Percentiles rank a stretch among this genome's conserved stretches.
Conservation (phyloP, 2,329 filamentous ascomycete species). For the Amylocarpus encephaloides region DNA sequence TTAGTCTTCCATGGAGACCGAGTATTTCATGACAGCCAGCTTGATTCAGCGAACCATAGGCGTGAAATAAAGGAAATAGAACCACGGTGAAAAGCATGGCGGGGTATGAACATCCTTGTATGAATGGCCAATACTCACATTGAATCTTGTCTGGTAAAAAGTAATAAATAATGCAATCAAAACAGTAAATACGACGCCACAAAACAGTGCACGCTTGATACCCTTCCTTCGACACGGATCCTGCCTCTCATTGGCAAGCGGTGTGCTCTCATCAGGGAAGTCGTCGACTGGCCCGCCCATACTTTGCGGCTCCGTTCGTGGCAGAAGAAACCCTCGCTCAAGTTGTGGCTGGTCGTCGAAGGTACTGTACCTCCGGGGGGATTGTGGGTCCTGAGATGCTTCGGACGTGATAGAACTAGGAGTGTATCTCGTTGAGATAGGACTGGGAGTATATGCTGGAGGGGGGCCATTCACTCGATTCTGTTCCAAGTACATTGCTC, state of each 20-base stretch:
- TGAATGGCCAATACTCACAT: constrained; percentile 11
- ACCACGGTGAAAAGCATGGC: too few relatives aligned
- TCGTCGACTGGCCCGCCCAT: constrained; percentile 24
- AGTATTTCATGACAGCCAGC: not conserved
- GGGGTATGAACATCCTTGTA: not conserved
- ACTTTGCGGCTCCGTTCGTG: constrained; percentile 21
- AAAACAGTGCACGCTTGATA: constrained; percentile 14
- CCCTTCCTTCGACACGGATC: constrained; percentile 5
- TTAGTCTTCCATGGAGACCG: not conserved
- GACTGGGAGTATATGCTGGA: constrained; percentile 24
- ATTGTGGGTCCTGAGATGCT: constrained; percentile 2
- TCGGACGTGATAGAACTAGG: constrained; percentile 1
- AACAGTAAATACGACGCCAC: constrained; percentile 17
- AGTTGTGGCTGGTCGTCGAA: constrained; percentile 21
- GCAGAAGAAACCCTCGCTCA: constrained; percentile 12
- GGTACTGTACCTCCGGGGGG: constrained; percentile 21
- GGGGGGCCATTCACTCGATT: constrained; percentile 20
- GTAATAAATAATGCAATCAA: constrained; percentile 8
- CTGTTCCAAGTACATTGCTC: constrained; percentile 11
- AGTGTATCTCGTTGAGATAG: constrained; percentile 7
- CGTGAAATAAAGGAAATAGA: too few relatives aligned
- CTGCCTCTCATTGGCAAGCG: constrained; percentile 14
- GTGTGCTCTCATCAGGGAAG: constrained; percentile 19
- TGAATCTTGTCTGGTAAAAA: constrained; percentile 5
- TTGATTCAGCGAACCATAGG: not conserved